phyloP scores from a whole-genome alignment of 139 green algal species.

The Volvox reticuliferus region DNA sequence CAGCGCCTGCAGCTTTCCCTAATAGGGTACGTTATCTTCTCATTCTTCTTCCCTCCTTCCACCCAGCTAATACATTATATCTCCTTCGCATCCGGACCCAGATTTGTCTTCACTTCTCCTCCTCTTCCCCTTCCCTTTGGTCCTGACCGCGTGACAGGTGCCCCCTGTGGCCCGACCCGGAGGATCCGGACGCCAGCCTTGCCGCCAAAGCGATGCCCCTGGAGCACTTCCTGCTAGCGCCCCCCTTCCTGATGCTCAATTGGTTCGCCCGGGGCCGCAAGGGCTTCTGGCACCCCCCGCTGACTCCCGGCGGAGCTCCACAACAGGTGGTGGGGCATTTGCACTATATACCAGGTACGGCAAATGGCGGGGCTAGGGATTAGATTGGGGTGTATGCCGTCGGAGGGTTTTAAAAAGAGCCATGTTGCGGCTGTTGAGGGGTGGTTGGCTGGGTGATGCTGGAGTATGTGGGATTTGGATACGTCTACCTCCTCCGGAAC shows the following conservation, averaged over 20 bases:
- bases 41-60: too few species aligned
- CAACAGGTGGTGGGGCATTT: slow-evolving; percentile 43
- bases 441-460: too few species aligned
- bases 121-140: background rate
- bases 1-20: too few species aligned
- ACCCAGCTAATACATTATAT: too few species aligned
- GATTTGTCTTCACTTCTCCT: too few species aligned
- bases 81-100: too few species aligned
- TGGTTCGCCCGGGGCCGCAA: slow-evolving; percentile 24
- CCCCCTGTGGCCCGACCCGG: slow-evolving; percentile 36
- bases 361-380: background rate
- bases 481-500: too few species aligned
- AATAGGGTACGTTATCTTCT: too few species aligned
- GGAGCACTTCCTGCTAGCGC: slow-evolving; percentile 26
- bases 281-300: slow-evolving; percentile 28
- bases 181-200: background rate
- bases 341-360: slow-evolving; percentile 41
- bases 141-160: background rate
- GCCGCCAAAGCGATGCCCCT: background rate
- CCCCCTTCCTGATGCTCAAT: slow-evolving; percentile 35
- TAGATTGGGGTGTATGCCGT: too few species aligned
- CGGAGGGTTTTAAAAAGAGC: too few species aligned
- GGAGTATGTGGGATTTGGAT: too few species aligned
- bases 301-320: slow-evolving; percentile 8
- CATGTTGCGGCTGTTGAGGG: too few species aligned